Evolutionary conservation across 306 rosid species (phyloP).

Genomic region (Fragaria nilgerrensis): DNA sequence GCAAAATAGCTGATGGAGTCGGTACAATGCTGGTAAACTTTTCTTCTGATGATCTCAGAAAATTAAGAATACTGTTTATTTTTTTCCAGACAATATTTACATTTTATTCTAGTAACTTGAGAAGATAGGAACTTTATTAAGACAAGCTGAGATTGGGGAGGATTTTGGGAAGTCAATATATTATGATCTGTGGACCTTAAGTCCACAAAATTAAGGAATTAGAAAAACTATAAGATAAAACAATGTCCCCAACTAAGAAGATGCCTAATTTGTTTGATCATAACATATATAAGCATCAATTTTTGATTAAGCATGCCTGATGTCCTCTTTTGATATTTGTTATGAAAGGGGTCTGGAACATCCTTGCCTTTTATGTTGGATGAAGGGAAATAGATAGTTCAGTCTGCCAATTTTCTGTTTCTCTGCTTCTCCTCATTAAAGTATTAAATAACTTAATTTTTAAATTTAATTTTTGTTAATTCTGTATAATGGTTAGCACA

Average conservation of each 20-base stretch:
- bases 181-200: neutral
- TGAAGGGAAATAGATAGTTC: neutral
- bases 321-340: neutral
- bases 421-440: too few species aligned
- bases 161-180: neutral
- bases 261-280: neutral
- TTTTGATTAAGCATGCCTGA: neutral
- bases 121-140: neutral
- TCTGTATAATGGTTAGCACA: neutral
- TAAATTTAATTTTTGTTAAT: too few species aligned
- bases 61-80: neutral
- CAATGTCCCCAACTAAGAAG: neutral
- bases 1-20: constrained; percentile 98
- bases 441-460: too few species aligned
- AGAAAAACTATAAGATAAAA: neutral
- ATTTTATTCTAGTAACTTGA: neutral
- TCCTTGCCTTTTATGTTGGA: neutral
- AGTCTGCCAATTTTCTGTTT: neutral
- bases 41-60: neutral
- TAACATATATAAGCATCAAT: neutral
- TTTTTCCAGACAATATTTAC: neutral
- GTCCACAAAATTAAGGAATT: neutral
- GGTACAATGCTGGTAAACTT: constrained; percentile 87
- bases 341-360: neutral
- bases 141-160: neutral